Evolutionary conservation across 2,329 filamentous ascomycete genomes (phyloP).

Genomic region (Ophiostoma himal-ulmi): DNA sequence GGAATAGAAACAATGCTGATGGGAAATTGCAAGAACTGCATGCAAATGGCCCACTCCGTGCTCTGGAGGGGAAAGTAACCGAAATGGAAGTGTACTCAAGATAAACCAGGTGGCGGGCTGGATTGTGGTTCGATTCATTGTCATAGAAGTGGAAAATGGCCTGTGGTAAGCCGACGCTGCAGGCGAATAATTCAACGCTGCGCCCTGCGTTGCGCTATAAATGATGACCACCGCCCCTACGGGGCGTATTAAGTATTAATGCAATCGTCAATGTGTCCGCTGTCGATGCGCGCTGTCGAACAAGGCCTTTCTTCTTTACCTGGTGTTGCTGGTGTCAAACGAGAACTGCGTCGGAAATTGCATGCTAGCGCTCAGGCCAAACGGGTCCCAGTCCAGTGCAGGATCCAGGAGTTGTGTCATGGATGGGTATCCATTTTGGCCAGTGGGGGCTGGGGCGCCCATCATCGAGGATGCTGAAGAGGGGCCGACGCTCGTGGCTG

Average conservation of each 20-base stretch:
- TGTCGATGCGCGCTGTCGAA: not conserved
- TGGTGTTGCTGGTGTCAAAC: slow-evolving; percentile 58
- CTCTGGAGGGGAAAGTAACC: not conserved
- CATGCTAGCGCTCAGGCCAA: slow-evolving; percentile 90
- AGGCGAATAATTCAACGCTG: not conserved
- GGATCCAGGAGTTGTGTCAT: slow-evolving; percentile 65
- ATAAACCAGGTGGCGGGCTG: not conserved
- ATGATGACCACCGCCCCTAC: not conserved
- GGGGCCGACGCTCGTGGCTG: slow-evolving; percentile 26
- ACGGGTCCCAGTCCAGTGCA: slow-evolving; percentile 86
- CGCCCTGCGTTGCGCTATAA: not conserved
- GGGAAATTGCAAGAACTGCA: not conserved
- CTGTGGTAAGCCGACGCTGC: not conserved
- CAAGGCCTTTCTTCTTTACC: slow-evolving; percentile 28
- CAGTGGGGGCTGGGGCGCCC: slow-evolving; percentile 10
- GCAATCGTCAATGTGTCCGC: not conserved
- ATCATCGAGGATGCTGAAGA: slow-evolving; percentile 24
- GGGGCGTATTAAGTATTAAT: not conserved
- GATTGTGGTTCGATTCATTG: not conserved
- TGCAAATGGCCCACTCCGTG: not conserved
- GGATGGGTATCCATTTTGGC: slow-evolving; percentile 60
- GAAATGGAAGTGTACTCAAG: not conserved
- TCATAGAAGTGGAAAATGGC: not conserved
- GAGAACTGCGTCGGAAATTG: slow-evolving; percentile 82
- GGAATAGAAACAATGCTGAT: not conserved